These are phyloP conservation scores for Allium sativum DNA, from an alignment of 106 monocot species.

Conservation along the genomic window DNA sequence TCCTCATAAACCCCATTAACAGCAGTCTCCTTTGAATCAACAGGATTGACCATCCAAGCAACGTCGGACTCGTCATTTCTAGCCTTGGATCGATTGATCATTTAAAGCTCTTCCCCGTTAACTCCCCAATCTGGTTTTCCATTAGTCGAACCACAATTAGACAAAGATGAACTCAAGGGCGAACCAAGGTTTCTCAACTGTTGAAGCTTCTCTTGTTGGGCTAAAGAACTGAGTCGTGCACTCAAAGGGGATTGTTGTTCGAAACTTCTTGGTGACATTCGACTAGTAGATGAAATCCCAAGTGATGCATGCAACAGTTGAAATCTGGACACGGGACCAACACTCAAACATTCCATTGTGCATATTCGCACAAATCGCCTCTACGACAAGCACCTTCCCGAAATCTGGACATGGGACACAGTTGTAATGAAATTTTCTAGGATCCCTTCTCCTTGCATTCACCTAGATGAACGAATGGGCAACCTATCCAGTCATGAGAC, in stretches of 20 bases:
- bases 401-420: conserved; percentile 67
- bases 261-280: conserved; percentile 48
- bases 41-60: conserved; percentile 42
- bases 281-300: conserved; percentile 22
- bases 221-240: conserved; percentile 22
- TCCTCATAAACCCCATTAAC: not conserved
- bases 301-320: conserved; percentile 21
- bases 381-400: conserved; percentile 45
- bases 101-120: conserved; percentile 35
- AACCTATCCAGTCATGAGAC: conserved; percentile 78
- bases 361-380: conserved; percentile 62
- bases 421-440: conserved; percentile 59
- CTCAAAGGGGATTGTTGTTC: conserved; percentile 44
- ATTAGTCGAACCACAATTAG: conserved; percentile 46
- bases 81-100: conserved; percentile 2
- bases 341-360: conserved; percentile 75
- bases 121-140: conserved; percentile 46
- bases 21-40: not conserved
- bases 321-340: conserved; percentile 56
- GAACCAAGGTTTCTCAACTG: conserved; percentile 51
- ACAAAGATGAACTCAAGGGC: conserved; percentile 22
- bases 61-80: conserved; percentile 55
- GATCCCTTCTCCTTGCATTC: conserved; percentile 63
- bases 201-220: conserved; percentile 54
- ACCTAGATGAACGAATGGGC: conserved; percentile 68